Evolutionary conservation across 106 monocot genomes (phyloP).

Genomic region (Acorus calamus): DNA sequence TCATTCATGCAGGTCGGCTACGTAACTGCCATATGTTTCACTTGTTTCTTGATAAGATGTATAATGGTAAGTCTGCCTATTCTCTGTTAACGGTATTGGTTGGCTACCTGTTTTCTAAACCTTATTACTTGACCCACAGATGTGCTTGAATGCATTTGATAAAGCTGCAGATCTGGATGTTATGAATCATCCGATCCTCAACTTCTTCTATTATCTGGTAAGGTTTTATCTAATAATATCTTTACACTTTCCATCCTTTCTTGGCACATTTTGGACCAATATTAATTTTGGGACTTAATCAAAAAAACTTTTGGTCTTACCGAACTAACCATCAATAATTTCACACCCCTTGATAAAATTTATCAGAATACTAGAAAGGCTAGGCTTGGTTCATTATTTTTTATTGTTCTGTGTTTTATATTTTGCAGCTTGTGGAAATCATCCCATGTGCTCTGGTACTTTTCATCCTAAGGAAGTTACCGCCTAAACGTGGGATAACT

Average conservation of each 20-base stretch:
- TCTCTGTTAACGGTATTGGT: too few species aligned
- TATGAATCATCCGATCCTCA: constrained; percentile 74
- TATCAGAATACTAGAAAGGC: too few species aligned
- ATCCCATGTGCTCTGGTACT: constrained; percentile 22
- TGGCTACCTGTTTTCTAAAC: too few species aligned
- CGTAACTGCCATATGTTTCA: constrained; percentile 79
- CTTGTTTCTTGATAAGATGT: constrained; percentile 82
- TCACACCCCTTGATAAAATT: too few species aligned
- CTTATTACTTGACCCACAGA: constrained; percentile 23
- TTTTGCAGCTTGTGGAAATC: constrained; percentile 16
- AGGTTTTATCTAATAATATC: background rate
- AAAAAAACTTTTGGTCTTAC: too few species aligned
- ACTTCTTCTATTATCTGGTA: constrained; percentile 85
- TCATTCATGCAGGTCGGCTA: constrained; percentile 69
- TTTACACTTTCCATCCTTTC: too few species aligned
- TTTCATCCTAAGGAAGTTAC: constrained; percentile 23
- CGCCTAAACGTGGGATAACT: constrained; percentile 13
- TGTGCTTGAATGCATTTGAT: constrained; percentile 75
- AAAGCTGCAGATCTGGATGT: constrained; percentile 79
- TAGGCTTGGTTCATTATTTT: too few species aligned
- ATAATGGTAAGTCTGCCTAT: constrained; percentile 51
- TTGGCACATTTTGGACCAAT: too few species aligned
- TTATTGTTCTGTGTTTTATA: background rate
- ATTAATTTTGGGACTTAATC: too few species aligned
- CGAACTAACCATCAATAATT: too few species aligned